A percentile compares a stretch with the other conserved stretches of the same genome.
Evolutionary conservation across 768 basidiomycete genomes (phyloP).

Genomic region (Kwoniella bestiolae): DNA sequence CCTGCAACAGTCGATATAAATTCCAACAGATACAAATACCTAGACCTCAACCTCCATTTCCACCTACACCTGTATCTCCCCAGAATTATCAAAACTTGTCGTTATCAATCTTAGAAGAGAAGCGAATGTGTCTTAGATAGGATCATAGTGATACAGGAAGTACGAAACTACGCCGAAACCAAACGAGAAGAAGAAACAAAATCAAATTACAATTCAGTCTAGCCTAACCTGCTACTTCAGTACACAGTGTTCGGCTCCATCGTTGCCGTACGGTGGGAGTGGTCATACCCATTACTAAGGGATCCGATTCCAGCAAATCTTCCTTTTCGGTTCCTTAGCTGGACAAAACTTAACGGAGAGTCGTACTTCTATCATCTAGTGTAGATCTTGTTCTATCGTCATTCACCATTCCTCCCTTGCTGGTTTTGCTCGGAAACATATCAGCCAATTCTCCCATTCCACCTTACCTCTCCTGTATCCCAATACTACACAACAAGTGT

Average conservation of each 20-base stretch:
- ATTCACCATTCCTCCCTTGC: neutral
- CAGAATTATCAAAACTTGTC: too few species aligned
- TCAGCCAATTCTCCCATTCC: neutral
- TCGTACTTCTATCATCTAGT: neutral
- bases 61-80: too few species aligned
- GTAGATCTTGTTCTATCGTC: neutral
- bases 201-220: neutral
- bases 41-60: too few species aligned
- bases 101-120: neutral
- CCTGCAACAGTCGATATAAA: neutral
- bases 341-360: too few species aligned
- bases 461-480: neutral
- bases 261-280: neutral
- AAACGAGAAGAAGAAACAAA: too few species aligned
- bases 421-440: neutral
- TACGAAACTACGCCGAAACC: neutral
- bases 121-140: slow-evolving; percentile 1
- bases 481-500: neutral
- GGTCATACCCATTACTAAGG: neutral
- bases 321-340: neutral
- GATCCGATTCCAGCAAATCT: neutral
- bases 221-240: neutral
- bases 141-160: neutral
- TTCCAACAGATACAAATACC: neutral
- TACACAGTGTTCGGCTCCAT: neutral